These are phyloP conservation scores for Russula foetens DNA, from an alignment of 768 basidiomycete genomes.

Conservation along the genomic window DNA sequence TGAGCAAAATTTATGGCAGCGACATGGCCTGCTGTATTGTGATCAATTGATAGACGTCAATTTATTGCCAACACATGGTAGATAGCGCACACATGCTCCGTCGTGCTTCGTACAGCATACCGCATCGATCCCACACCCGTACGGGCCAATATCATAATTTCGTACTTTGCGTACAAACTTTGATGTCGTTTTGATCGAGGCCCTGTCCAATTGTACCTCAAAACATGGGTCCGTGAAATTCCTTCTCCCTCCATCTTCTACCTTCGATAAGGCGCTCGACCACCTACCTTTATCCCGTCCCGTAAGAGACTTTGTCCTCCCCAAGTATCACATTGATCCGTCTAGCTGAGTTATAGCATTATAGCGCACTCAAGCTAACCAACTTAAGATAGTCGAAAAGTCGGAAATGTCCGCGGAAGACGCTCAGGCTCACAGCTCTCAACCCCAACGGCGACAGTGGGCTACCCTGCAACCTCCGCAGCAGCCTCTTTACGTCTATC, in stretches of 20 bases:
- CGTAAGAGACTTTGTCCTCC: not conserved
- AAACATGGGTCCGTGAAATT: too few species aligned
- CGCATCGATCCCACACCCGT: not conserved
- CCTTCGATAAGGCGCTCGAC: not conserved
- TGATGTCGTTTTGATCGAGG: not conserved
- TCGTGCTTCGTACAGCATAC: not conserved
- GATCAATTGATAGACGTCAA: too few species aligned
- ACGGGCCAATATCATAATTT: too few species aligned
- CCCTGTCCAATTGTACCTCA: too few species aligned
- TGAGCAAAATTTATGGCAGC: too few species aligned
- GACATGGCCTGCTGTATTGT: too few species aligned
- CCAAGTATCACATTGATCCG: too few species aligned
- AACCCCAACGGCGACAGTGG: not conserved
- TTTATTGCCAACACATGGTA: too few species aligned
- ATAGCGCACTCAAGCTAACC: too few species aligned
- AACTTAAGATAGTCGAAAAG: too few species aligned
- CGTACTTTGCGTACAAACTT: not conserved
- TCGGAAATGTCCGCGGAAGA: not conserved
- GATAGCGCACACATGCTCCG: too few species aligned
- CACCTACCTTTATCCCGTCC: not conserved
- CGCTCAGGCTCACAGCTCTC: not conserved
- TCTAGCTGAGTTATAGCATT: too few species aligned
- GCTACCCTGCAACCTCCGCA: not conserved
- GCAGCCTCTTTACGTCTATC: slow-evolving; percentile 1
- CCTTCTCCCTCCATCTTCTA: not conserved